A percentile compares a stretch with the other conserved stretches of the same genome.
phyloP scores from a whole-genome alignment of 169 alveolate species.

The Plasmodium reichenowi region DNA sequence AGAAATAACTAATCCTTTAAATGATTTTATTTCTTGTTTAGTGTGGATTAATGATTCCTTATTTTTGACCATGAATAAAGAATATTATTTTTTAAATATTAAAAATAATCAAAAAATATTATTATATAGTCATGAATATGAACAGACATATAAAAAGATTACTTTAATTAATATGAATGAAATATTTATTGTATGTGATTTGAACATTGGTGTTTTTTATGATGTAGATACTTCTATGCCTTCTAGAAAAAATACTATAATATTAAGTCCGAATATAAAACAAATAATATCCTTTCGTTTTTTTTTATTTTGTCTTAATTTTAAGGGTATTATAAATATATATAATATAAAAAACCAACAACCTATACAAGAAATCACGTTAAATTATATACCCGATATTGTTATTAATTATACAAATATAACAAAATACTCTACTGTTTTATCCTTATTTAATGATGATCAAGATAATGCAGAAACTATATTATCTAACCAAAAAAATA shows the following conservation, averaged over 20 bases:
- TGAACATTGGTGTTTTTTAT: conserved; percentile 67
- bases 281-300: conserved; percentile 26
- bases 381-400: neutral
- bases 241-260: conserved; percentile 43
- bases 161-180: conserved; percentile 40
- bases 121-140: conserved; percentile 62
- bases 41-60: conserved; percentile 33
- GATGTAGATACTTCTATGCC: conserved; percentile 71
- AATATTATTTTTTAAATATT: conserved; percentile 25
- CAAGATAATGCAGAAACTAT: too few species aligned
- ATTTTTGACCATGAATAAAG: conserved; percentile 29
- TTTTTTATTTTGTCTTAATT: conserved; percentile 27
- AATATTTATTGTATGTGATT: conserved; percentile 67
- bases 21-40: conserved; percentile 12
- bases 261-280: neutral
- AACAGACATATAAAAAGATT: conserved; percentile 45
- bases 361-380: conserved; percentile 33
- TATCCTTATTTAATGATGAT: neutral
- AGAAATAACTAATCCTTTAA: neutral
- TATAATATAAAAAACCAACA: conserved; percentile 59
- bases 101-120: conserved; percentile 24
- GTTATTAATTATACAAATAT: conserved; percentile 11
- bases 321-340: conserved; percentile 21
- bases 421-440: neutral
- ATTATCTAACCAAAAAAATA: neutral